Conservation (phyloP, 139 green algal genomes). For the Ettlia oleoabundans region DNA sequence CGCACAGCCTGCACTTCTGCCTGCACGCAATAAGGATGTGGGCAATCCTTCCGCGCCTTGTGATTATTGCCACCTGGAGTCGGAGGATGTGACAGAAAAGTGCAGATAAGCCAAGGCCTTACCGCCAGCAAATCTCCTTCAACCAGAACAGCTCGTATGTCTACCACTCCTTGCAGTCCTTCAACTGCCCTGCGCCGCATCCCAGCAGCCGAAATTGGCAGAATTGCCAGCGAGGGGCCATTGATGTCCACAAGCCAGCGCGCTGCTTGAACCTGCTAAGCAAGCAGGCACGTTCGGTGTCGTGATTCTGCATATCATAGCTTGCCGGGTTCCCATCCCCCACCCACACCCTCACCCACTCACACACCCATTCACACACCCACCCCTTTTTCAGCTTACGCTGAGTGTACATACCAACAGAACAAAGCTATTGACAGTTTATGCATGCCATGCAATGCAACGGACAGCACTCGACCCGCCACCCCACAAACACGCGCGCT, state of each 20-base stretch:
- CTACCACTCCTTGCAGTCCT: not conserved
- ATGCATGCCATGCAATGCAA: no score
- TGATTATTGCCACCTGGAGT: no score
- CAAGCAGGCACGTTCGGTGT: not conserved
- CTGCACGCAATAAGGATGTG: not conserved
- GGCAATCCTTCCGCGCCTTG: not conserved
- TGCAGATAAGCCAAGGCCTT: not conserved
- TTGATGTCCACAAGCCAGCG: constrained; percentile 25
- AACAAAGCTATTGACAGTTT: no score
- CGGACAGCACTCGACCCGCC: no score
- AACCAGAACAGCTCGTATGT: not conserved
- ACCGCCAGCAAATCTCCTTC: constrained; percentile 23
- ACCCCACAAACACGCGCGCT: no score
- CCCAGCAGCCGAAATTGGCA: constrained; percentile 9
- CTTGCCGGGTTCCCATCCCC: no score
- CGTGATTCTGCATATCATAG: no score
- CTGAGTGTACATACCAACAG: no score
- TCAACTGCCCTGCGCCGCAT: not conserved
- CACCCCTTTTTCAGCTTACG: no score
- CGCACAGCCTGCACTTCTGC: constrained; percentile 28
- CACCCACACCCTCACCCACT: no score
- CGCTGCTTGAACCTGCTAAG: constrained; percentile 5
- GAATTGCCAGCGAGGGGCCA: not conserved
- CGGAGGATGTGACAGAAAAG: no score
- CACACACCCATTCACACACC: no score